Conservation (phyloP, 257 asterid species). For the Gardenia jasminoides region DNA sequence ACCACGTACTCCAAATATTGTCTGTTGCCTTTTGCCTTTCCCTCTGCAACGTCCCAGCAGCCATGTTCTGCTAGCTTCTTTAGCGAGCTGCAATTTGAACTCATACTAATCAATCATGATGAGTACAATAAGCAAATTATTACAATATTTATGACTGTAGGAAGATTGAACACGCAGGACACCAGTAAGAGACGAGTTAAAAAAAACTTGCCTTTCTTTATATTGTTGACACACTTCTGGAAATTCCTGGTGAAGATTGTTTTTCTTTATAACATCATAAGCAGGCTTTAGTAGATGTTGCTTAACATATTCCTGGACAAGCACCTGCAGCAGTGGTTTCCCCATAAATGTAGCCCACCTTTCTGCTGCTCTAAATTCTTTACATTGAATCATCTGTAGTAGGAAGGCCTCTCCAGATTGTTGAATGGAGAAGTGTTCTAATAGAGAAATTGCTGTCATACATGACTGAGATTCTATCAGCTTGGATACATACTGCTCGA, state of each 20-base stretch:
- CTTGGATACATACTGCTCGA: slow-evolving; percentile 52
- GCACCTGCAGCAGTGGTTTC: slow-evolving; percentile 55
- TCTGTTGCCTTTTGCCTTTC: slow-evolving; percentile 58
- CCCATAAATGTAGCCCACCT: slow-evolving; percentile 95
- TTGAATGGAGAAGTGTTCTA: slow-evolving; percentile 71
- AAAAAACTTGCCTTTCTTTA: slow-evolving; percentile 72
- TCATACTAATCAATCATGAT: slow-evolving; percentile 7
- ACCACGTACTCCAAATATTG: slow-evolving; percentile 86
- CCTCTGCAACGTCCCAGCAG: slow-evolving; percentile 93
- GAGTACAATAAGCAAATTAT: neutral
- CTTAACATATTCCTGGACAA: slow-evolving; percentile 61
- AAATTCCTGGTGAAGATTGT: slow-evolving; percentile 66
- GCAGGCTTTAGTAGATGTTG: slow-evolving; percentile 52
- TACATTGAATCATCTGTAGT: slow-evolving; percentile 57
- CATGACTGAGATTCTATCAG: slow-evolving; percentile 56
- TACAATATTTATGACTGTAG: slow-evolving; percentile 2
- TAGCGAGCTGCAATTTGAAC: slow-evolving; percentile 56
- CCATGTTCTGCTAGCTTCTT: slow-evolving; percentile 97
- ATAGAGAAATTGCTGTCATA: slow-evolving; percentile 58
- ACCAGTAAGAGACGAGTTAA: slow-evolving; percentile 13
- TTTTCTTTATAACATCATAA: slow-evolving; percentile 60
- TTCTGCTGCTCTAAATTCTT: slow-evolving; percentile 74
- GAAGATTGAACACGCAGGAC: slow-evolving; percentile 17
- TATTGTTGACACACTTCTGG: slow-evolving; percentile 78
- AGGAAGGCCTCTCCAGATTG: slow-evolving; percentile 62